Evolutionary conservation across 2,329 filamentous ascomycete species (phyloP).

Genomic region (Pyrenophora graminea): DNA sequence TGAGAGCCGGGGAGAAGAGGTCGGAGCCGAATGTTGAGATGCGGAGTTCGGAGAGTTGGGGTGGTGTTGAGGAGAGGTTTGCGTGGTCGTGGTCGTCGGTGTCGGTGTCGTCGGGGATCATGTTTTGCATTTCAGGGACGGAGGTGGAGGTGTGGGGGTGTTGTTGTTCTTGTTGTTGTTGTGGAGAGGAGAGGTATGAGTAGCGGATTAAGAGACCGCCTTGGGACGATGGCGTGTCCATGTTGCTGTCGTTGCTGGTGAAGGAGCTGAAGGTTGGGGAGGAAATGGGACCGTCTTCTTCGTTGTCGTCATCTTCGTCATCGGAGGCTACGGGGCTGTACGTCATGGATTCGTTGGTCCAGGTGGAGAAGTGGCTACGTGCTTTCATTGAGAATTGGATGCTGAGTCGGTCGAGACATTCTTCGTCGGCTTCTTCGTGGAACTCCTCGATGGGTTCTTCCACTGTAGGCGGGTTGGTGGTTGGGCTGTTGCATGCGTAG

Average conservation of each 20-base stretch:
- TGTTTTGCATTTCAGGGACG: constrained; percentile 10
- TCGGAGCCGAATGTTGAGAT: constrained; percentile 37
- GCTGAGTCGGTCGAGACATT: constrained; percentile 14
- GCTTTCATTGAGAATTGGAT: constrained; percentile 22
- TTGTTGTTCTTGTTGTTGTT: constrained; percentile 4
- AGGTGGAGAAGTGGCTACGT: constrained; percentile 41
- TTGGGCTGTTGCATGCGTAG: constrained; percentile 27
- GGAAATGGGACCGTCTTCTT: constrained; percentile 20
- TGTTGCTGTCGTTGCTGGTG: constrained; percentile 37
- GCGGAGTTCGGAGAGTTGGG: constrained; percentile 30
- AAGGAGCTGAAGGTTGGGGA: constrained; percentile 43
- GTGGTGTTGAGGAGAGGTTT: constrained; percentile 23
- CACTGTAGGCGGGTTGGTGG: neutral
- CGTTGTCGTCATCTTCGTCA: constrained; percentile 26
- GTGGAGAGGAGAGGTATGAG: constrained; percentile 10
- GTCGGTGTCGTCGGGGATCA: neutral
- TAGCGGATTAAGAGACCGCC: constrained; percentile 25
- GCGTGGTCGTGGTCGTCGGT: neutral
- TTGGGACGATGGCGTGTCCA: constrained; percentile 25
- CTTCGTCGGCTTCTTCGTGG: constrained; percentile 20
- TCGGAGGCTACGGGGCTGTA: constrained; percentile 33
- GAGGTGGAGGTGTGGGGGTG: constrained; percentile 1
- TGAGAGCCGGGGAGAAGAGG: constrained; percentile 35
- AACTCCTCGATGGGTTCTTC: constrained; percentile 16
- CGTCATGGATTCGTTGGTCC: constrained; percentile 35